These are phyloP conservation scores for Trichoderma sp. DNA, from an alignment of 2,329 filamentous ascomycete genomes.

Conservation along the genomic window DNA sequence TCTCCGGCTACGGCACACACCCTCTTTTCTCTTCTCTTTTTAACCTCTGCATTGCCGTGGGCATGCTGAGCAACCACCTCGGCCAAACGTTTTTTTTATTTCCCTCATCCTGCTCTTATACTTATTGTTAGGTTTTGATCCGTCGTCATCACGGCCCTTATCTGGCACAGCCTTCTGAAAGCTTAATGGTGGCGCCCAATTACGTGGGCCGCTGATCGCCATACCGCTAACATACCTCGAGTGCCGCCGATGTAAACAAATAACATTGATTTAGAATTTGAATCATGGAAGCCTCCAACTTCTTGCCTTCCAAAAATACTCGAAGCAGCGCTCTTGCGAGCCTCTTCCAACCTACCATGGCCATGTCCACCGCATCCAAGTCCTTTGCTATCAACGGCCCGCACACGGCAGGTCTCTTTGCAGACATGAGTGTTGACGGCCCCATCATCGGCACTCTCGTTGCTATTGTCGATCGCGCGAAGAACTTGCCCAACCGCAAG, in stretches of 20 bases:
- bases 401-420: conserved; percentile 91
- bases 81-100: neutral
- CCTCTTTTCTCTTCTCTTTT: neutral
- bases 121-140: neutral
- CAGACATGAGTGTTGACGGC: conserved; percentile 90
- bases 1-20: conserved; percentile 8
- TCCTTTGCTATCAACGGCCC: conserved; percentile 59
- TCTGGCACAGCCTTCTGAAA: neutral
- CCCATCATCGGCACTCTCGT: conserved; percentile 93
- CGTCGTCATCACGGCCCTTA: neutral
- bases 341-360: conserved; percentile 24
- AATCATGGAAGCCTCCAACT: conserved; percentile 6
- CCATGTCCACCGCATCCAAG: conserved; percentile 57
- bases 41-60: neutral
- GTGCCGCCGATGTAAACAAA: conserved; percentile 25
- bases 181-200: conserved; percentile 15
- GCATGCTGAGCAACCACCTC: neutral
- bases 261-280: neutral
- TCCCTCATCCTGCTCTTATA: neutral
- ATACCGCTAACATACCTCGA: conserved; percentile 6
- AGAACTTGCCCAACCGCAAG: conserved; percentile 95
- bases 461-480: conserved; percentile 87
- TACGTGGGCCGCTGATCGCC: conserved; percentile 12
- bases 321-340: conserved; percentile 18
- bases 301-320: neutral